phyloP scores from a whole-genome alignment of 2,329 filamentous ascomycete genomes.

The Fusarium floridanum region DNA sequence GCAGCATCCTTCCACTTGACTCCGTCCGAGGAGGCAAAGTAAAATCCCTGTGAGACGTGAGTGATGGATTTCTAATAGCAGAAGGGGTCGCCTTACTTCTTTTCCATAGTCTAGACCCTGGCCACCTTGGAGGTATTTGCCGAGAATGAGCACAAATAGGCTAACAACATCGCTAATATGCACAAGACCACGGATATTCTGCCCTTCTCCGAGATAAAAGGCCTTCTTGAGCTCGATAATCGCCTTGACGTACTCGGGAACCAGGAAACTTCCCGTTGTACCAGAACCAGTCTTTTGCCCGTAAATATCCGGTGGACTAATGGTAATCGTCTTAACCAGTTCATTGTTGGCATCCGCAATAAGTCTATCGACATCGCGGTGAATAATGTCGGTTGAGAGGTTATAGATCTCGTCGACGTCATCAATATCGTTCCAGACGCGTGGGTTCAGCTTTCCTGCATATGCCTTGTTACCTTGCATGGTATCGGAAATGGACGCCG shows the following conservation, averaged over 20 bases:
- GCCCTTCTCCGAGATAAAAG: not conserved
- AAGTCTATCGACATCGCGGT: not conserved
- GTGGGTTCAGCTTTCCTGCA: not conserved
- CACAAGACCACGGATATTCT: not conserved
- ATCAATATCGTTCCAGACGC: not conserved
- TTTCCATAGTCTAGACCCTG: not conserved
- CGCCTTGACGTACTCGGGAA: not conserved
- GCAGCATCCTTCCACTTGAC: not conserved
- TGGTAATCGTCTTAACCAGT: not conserved
- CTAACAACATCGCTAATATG: not conserved
- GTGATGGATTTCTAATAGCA: too few species aligned
- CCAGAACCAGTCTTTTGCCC: not conserved
- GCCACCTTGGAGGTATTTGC: not conserved
- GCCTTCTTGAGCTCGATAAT: not conserved
- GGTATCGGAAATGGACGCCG: not conserved
- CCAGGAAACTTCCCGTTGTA: not conserved
- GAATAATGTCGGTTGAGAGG: not conserved
- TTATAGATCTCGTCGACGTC: not conserved
- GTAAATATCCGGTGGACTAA: not conserved
- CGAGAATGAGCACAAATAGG: constrained; percentile 23
- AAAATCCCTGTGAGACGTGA: not conserved
- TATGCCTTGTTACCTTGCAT: not conserved
- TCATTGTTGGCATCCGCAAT: not conserved
- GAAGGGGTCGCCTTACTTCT: not conserved
- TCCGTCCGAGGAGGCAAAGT: not conserved